These are phyloP conservation scores for Aureobasidium pullulans DNA, from an alignment of 2,329 filamentous ascomycete genomes.

Conservation along the genomic window DNA sequence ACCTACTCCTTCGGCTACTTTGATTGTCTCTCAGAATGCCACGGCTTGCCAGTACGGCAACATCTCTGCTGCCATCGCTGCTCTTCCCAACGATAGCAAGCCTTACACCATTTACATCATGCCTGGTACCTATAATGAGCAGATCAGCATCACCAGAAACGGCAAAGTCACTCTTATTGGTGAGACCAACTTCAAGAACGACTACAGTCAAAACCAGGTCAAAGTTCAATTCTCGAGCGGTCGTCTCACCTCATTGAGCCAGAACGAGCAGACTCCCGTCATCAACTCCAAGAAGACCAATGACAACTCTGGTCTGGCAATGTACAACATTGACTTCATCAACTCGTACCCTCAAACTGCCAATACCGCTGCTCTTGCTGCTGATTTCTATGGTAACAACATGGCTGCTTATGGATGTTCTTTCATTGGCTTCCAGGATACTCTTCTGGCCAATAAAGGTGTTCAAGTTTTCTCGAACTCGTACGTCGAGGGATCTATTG, in stretches of 20 bases:
- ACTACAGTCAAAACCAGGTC: slow-evolving; percentile 32
- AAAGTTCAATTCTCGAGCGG: slow-evolving; percentile 33
- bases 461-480: slow-evolving; percentile 24
- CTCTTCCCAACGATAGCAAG: slow-evolving; percentile 35
- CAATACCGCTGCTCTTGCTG: slow-evolving; percentile 30
- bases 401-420: slow-evolving; percentile 29
- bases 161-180: slow-evolving; percentile 34
- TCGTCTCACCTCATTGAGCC: slow-evolving; percentile 32
- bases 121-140: slow-evolving; percentile 37
- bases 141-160: slow-evolving; percentile 33
- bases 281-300: slow-evolving; percentile 39
- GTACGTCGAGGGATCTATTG: slow-evolving; percentile 29
- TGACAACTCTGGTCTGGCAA: slow-evolving; percentile 20
- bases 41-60: slow-evolving; percentile 34
- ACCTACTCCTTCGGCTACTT: slow-evolving; percentile 27
- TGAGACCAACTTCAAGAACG: slow-evolving; percentile 27
- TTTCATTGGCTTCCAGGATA: slow-evolving; percentile 27
- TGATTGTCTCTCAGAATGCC: slow-evolving; percentile 24
- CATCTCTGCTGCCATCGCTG: slow-evolving; percentile 37
- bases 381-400: slow-evolving; percentile 26
- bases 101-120: slow-evolving; percentile 35
- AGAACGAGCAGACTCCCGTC: slow-evolving; percentile 39
- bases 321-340: slow-evolving; percentile 29
- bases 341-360: slow-evolving; percentile 28
- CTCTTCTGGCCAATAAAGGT: slow-evolving; percentile 25